phyloP scores from a whole-genome alignment of 2,329 filamentous ascomycete species.

The Seiridium cupressi region DNA sequence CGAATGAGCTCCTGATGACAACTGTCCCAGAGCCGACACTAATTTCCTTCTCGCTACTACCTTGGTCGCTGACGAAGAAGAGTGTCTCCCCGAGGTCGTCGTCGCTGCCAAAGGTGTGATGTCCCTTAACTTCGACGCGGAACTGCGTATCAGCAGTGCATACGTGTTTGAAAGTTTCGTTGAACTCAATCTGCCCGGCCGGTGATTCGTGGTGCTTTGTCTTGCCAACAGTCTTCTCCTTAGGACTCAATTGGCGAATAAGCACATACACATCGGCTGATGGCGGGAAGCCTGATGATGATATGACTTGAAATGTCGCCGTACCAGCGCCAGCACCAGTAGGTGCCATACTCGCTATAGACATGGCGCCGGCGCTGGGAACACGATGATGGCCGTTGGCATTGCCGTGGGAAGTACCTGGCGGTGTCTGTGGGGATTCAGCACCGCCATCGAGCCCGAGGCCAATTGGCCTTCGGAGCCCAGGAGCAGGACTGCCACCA shows the following conservation, averaged over 20 bases:
- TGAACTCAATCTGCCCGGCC: slow-evolving; percentile 64
- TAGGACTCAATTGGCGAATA: slow-evolving; percentile 65
- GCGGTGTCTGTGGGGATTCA: slow-evolving; percentile 26
- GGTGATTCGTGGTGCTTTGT: slow-evolving; percentile 84
- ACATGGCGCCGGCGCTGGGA: slow-evolving; percentile 63
- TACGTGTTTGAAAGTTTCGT: slow-evolving; percentile 75
- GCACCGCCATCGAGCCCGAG: slow-evolving; percentile 30
- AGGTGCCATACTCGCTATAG: slow-evolving; percentile 62
- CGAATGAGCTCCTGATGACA: slow-evolving; percentile 71
- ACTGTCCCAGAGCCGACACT: slow-evolving; percentile 72
- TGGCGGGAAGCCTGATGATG: slow-evolving; percentile 74
- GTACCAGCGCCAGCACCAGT: slow-evolving; percentile 65
- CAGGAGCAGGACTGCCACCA: slow-evolving; percentile 31
- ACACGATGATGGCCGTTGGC: slow-evolving; percentile 45
- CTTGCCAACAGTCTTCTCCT: slow-evolving; percentile 81
- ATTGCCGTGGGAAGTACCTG: slow-evolving; percentile 31
- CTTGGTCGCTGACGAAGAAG: slow-evolving; percentile 89
- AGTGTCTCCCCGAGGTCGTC: slow-evolving; percentile 78
- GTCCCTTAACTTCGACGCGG: slow-evolving; percentile 80
- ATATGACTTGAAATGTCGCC: slow-evolving; percentile 77
- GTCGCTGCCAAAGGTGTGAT: slow-evolving; percentile 80
- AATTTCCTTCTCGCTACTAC: slow-evolving; percentile 70
- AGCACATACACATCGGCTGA: slow-evolving; percentile 76
- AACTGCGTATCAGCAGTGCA: slow-evolving; percentile 84
- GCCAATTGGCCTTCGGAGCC: slow-evolving; percentile 39